phyloP scores from a whole-genome alignment of 768 basidiomycete genomes.

The Tulasnella sp. region DNA sequence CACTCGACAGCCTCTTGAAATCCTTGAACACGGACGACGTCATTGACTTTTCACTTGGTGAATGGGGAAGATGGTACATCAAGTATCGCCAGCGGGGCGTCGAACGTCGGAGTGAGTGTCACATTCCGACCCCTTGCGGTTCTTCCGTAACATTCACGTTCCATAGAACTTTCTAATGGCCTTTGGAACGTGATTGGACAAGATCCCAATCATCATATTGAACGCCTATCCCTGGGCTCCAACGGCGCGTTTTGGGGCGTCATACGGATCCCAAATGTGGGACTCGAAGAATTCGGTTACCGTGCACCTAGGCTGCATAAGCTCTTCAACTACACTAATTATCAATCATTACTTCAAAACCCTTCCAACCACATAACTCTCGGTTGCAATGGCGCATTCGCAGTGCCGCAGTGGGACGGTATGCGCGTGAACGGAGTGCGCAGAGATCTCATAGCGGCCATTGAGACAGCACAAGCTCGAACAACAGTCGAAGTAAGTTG shows the following conservation, averaged over 20 bases:
- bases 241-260: not conserved
- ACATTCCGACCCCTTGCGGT: not conserved
- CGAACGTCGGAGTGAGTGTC: not conserved
- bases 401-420: too few relatives aligned
- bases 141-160: not conserved
- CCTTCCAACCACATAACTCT: too few relatives aligned
- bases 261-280: too few relatives aligned
- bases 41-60: constrained; percentile 6
- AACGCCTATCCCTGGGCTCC: not conserved
- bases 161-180: constrained; percentile 7
- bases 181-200: constrained; percentile 4
- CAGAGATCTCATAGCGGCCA: too few relatives aligned
- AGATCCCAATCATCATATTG: not conserved
- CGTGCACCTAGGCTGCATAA: too few relatives aligned
- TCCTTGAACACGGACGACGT: not conserved
- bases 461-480: too few relatives aligned
- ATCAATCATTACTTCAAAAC: too few relatives aligned
- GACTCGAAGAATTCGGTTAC: too few relatives aligned
- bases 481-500: too few relatives aligned
- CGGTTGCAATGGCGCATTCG: too few relatives aligned
- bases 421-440: too few relatives aligned
- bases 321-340: too few relatives aligned
- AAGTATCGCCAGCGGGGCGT: not conserved
- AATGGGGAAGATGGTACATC: not conserved
- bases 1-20: not conserved